A percentile compares a stretch with the other conserved stretches of the same genome.
phyloP scores from a whole-genome alignment of 2,329 filamentous ascomycete genomes.

The Penicillium janthinellum region DNA sequence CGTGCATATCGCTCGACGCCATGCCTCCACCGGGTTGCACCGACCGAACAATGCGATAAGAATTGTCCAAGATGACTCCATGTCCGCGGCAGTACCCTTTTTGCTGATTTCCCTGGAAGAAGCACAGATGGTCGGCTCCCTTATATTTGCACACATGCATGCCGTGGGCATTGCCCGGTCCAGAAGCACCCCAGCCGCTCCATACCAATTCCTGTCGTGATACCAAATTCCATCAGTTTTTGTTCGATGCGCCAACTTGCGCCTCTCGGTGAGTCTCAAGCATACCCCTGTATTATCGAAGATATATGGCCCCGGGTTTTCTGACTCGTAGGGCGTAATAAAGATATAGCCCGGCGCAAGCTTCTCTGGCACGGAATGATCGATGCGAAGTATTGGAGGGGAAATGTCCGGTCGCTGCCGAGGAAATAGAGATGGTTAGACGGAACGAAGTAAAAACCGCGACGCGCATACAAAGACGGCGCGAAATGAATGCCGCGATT shows the following conservation, averaged over 20 bases:
- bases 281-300: conserved; percentile 53
- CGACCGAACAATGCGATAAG: conserved; percentile 53
- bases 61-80: conserved; percentile 55
- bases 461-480: neutral
- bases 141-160: conserved; percentile 54
- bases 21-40: conserved; percentile 45
- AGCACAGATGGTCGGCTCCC: conserved; percentile 53
- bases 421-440: neutral
- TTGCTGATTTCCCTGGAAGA: conserved; percentile 55
- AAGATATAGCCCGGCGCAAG: conserved; percentile 54
- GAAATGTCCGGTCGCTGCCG: conserved; percentile 44
- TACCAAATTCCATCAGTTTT: conserved; percentile 15
- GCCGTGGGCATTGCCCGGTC: conserved; percentile 53
- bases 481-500: neutral
- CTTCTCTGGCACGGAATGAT: conserved; percentile 32
- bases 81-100: conserved; percentile 56
- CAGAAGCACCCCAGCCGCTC: conserved; percentile 52
- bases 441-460: neutral
- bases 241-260: neutral
- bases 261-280: neutral
- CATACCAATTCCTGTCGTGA: conserved; percentile 50
- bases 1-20: conserved; percentile 55
- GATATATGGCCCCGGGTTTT: conserved; percentile 54
- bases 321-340: conserved; percentile 52
- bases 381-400: conserved; percentile 39